phyloP scores from a whole-genome alignment of 2,329 filamentous ascomycete genomes.

The Fusarium metavorans region DNA sequence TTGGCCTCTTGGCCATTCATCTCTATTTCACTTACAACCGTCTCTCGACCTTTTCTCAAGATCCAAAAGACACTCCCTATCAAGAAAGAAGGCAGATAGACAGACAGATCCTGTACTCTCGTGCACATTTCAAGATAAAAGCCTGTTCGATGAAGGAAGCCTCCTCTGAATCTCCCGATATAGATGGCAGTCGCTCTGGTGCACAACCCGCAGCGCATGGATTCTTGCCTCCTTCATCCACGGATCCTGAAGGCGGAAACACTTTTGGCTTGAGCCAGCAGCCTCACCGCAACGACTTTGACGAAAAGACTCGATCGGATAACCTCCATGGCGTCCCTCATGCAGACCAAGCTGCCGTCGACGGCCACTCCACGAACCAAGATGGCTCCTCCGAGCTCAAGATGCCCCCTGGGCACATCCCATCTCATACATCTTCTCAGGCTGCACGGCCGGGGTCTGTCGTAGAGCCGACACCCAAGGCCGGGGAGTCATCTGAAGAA shows the following conservation, averaged over 20 bases:
- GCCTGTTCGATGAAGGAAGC: constrained; percentile 72
- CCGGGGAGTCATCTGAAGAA: constrained; percentile 32
- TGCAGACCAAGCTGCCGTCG: constrained; percentile 7
- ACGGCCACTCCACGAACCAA: constrained; percentile 28
- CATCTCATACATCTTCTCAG: constrained; percentile 61
- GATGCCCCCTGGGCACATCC: constrained; percentile 37
- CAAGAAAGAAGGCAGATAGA: constrained; percentile 18
- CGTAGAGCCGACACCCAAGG: constrained; percentile 53
- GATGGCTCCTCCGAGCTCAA: constrained; percentile 42
- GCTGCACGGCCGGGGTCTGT: constrained; percentile 68
- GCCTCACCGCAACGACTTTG: constrained; percentile 9
- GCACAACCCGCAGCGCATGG: constrained; percentile 67
- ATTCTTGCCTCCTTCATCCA: constrained; percentile 43
- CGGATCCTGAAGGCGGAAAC: constrained; percentile 9
- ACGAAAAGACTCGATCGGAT: constrained; percentile 23
- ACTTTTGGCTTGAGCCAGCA: constrained; percentile 35
- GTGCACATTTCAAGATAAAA: constrained; percentile 21
- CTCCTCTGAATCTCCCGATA: constrained; percentile 64
- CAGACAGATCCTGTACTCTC: constrained; percentile 1
- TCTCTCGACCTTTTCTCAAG: constrained; percentile 7
- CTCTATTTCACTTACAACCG: constrained; percentile 20
- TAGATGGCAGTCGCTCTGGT: constrained; percentile 69
- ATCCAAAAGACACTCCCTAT: constrained; percentile 35
- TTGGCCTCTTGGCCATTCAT: constrained; percentile 24
- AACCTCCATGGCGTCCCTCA: constrained; percentile 9